Evolutionary conservation across 345 rosid species (phyloP).

Genomic region (Diplotaxis tenuifolia): DNA sequence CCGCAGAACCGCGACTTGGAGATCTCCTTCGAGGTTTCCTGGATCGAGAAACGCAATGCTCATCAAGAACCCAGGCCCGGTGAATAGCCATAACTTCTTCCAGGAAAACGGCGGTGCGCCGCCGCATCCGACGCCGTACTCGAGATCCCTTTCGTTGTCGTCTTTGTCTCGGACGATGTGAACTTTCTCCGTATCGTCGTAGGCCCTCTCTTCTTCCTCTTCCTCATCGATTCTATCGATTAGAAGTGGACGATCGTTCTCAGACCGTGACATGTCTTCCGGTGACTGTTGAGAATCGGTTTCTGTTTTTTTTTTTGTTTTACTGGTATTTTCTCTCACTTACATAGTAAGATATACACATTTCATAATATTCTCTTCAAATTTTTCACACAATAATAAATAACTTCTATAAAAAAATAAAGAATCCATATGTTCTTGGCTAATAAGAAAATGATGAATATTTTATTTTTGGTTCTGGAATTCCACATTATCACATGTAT

Average conservation of each 20-base stretch:
- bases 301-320: not conserved
- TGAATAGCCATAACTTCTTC: slow-evolving; percentile 86
- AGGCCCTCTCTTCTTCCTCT: slow-evolving; percentile 47
- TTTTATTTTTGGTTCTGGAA: too few species aligned
- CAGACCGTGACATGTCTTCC: slow-evolving; percentile 12
- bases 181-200: slow-evolving; percentile 65
- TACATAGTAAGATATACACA: too few species aligned
- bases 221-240: not conserved
- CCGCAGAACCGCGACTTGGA: slow-evolving; percentile 87
- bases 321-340: too few species aligned
- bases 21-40: slow-evolving; percentile 91
- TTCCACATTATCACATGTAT: too few species aligned
- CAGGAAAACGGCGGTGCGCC: slow-evolving; percentile 81
- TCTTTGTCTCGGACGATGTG: slow-evolving; percentile 51
- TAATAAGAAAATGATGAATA: too few species aligned
- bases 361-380: too few species aligned
- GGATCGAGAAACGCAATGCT: slow-evolving; percentile 94
- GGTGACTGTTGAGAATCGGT: not conserved
- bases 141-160: slow-evolving; percentile 12
- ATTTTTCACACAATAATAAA: too few species aligned
- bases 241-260: slow-evolving; percentile 20
- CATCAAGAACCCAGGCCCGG: slow-evolving; percentile 92
- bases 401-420: too few species aligned
- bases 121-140: slow-evolving; percentile 31
- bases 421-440: too few species aligned